Evolutionary conservation across 2,329 filamentous ascomycete genomes (phyloP).

Genomic region (Akanthomyces muscarius): DNA sequence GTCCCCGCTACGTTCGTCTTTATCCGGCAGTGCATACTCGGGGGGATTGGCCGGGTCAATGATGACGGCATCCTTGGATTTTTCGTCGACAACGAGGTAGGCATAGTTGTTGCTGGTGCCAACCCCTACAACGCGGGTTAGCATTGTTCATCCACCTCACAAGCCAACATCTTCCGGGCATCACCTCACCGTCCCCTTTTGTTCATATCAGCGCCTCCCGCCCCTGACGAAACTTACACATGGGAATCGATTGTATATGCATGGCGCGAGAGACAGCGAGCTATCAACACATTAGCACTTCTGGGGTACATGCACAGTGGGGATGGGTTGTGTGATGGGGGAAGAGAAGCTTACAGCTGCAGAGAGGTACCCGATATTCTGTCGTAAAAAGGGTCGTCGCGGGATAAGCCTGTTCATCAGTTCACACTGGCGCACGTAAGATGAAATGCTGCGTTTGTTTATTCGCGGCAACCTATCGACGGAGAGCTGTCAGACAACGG

Average conservation of each 20-base stretch:
- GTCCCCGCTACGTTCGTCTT: background rate
- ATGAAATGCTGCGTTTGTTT: background rate
- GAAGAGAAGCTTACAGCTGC: conserved; percentile 9
- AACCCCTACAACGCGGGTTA: conserved; percentile 52
- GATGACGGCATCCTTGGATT: conserved; percentile 71
- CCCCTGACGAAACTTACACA: conserved; percentile 59
- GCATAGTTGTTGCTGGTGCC: conserved; percentile 79
- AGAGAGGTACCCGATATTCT: conserved; percentile 27
- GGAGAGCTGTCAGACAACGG: background rate
- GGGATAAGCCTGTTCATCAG: conserved; percentile 42
- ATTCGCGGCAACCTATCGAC: background rate
- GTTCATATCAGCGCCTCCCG: background rate
- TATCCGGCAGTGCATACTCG: conserved; percentile 52
- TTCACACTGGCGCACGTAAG: background rate
- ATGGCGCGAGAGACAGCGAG: conserved; percentile 43
- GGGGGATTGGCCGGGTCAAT: conserved; percentile 76
- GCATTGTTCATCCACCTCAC: background rate
- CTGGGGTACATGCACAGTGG: background rate
- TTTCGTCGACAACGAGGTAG: conserved; percentile 75
- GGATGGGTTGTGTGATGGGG: background rate
- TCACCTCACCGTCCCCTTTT: background rate
- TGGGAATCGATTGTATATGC: conserved; percentile 85
- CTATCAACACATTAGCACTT: conserved; percentile 16
- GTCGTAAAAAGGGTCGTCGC: conserved; percentile 32
- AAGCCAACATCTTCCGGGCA: too few relatives aligned